phyloP scores from a whole-genome alignment of 768 basidiomycete species.

The Macrolepiota dolichaula region DNA sequence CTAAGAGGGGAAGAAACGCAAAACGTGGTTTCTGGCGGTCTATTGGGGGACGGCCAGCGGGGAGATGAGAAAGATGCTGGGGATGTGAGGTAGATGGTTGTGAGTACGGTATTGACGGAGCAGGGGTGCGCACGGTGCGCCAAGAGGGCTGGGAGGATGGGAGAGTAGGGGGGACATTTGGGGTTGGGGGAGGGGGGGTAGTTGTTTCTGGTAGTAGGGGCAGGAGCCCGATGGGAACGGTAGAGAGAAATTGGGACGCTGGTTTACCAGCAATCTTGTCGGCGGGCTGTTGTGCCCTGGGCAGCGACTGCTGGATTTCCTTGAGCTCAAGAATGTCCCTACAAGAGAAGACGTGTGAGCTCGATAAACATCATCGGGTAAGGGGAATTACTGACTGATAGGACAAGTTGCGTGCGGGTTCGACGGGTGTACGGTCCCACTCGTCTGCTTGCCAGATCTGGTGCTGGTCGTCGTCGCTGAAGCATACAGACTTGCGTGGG shows the following conservation, averaged over 20 bases:
- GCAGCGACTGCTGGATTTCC: slow-evolving; percentile 63
- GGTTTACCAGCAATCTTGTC: slow-evolving; percentile 39
- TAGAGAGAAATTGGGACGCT: slow-evolving; percentile 38
- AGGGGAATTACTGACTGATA: slow-evolving; percentile 55
- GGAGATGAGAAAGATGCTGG: slow-evolving; percentile 11
- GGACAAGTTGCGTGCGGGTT: slow-evolving; percentile 56
- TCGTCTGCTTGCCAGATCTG: slow-evolving; percentile 68
- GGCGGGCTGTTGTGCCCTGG: slow-evolving; percentile 49
- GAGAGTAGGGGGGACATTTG: slow-evolving; percentile 8
- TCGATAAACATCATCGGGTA: background rate
- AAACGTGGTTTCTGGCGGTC: slow-evolving; percentile 14
- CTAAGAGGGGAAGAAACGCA: slow-evolving; percentile 15
- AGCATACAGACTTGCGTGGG: slow-evolving; percentile 57
- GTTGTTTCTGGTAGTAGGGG: slow-evolving; percentile 42
- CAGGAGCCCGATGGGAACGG: slow-evolving; percentile 62
- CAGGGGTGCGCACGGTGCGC: slow-evolving; percentile 11
- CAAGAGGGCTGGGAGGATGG: slow-evolving; percentile 8
- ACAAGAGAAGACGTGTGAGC: slow-evolving; percentile 7
- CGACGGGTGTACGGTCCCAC: slow-evolving; percentile 75
- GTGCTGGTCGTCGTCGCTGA: slow-evolving; percentile 50
- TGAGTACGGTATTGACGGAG: slow-evolving; percentile 6
- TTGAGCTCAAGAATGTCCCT: slow-evolving; percentile 69
- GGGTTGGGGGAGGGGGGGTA: slow-evolving; percentile 12
- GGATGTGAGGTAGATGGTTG: slow-evolving; percentile 3
- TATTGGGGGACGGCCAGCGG: slow-evolving; percentile 1